Base-by-base conservation (phyloP, 331 rosid genomes). In the Dryas integrifolia region DNA sequence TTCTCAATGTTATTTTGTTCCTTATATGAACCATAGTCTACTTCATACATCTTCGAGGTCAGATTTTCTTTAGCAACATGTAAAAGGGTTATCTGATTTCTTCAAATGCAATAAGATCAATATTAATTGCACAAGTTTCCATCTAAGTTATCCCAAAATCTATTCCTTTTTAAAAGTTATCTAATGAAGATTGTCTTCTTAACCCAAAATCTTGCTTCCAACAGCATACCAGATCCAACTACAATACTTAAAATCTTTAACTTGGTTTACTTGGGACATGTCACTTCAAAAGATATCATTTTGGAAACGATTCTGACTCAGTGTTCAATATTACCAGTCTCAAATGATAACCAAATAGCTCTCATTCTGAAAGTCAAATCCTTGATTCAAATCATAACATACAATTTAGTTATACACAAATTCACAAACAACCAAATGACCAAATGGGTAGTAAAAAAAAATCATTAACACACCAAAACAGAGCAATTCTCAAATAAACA, bases 381-480 rank as follows among this genome's bases (percentile, higher is more conserved):
- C 44, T 44, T 44, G 4, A 55, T 8, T 30, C 56, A 38, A 59
- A 68, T 68, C 61, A 15, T 30, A 38, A n/a, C 59, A 50, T 4
- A 67, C 24, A n/a, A 18, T 30, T 49, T 39, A 5, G 1, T 52
- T 35, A 18, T 24, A 12, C 46, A 13, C 39, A 43, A 12, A 21
- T 66, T 48, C 38, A 52, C 47, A 59, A 60, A 13, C 5, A 45
- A 9, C 61, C 48, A 49, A 75, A 75, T 26, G 57, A 64, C 46
- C 6, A 58, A 39, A 55, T 38, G 81, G 48, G 72, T 64, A 73
- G 38, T 6, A 9, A 70, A 12, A 13, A 64, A 48, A 49, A 16
- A 79, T 50, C 69, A 4, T 10, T 45, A 65, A 40, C 50, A 49
- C 6, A 65, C 1, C 52, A 38, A 60, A 58, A 57, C 39, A 10